Percentiles rank a stretch among this genome's conserved stretches.
phyloP scores from a whole-genome alignment of 768 basidiomycete genomes.

The Leccinum rimulosum region DNA sequence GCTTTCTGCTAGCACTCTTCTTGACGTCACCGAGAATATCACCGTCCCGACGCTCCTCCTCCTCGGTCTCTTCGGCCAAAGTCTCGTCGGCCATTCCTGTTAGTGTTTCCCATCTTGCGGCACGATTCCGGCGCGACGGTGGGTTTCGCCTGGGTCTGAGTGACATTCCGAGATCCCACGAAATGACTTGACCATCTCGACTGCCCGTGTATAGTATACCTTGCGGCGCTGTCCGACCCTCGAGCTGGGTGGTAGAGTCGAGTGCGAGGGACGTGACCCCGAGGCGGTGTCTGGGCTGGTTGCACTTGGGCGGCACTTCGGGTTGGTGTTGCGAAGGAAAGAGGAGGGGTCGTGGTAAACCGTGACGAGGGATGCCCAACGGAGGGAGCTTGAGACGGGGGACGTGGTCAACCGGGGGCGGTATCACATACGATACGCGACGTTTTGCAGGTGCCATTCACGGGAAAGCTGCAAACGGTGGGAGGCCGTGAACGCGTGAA shows the following conservation, averaged over 20 bases:
- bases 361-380: conserved; percentile 58
- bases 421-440: conserved; percentile 87
- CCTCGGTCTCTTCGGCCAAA: conserved; percentile 61
- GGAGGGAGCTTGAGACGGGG: conserved; percentile 73
- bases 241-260: conserved; percentile 75
- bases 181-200: conserved; percentile 82
- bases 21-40: conserved; percentile 76
- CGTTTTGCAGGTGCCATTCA: conserved; percentile 50
- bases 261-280: conserved; percentile 86
- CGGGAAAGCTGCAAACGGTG: conserved; percentile 1
- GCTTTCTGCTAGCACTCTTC: conserved; percentile 34
- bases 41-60: conserved; percentile 70
- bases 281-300: conserved; percentile 80
- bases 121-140: conserved; percentile 22
- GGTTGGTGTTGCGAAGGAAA: conserved; percentile 35
- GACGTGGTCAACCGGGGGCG: conserved; percentile 60
- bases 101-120: conserved; percentile 70
- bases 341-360: conserved; percentile 68
- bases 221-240: conserved; percentile 64
- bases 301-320: conserved; percentile 18
- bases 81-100: conserved; percentile 81
- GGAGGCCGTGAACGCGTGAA: background rate
- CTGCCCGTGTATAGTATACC: conserved; percentile 91
- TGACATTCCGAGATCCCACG: conserved; percentile 79
- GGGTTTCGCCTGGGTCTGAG: conserved; percentile 45